Evolutionary conservation across 495 filamentous ascomycete species (phyloP), one percentile per base, ranked within the genome.

Genomic region (Aspergillus sclerotioniger): DNA sequence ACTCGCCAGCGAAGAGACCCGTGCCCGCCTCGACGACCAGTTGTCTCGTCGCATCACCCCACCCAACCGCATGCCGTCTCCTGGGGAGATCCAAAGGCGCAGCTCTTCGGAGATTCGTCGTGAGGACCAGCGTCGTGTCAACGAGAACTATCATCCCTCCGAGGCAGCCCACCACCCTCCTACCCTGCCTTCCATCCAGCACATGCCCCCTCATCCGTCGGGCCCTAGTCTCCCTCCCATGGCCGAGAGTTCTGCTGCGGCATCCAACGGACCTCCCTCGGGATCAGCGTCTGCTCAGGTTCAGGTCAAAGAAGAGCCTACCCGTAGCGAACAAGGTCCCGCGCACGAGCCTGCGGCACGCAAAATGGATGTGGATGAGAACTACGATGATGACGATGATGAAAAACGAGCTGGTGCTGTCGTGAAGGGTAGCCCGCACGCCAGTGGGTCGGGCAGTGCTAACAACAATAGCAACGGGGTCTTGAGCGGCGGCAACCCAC

Each of bases 351-450:
- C 92, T 12, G 90, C 94, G 6, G 89, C 90, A 33, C 83, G 94
- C 8, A 94, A 96, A 71, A 95, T 98, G 87, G 94, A 98, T 20
- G 88, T 98, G 44, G 94, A 98, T 67, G 93, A 98, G 71, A 86
- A 96, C 59, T 96, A 98, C 62, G 93, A 96, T 71, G 92, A 95
- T 62, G 91, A 90, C 29, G 89, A 88, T 53, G 92, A 96, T 60
- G 87, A 96, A 49, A 92, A 96, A 72, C 84, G 87, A 67, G 64
- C 67, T 37, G 61, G 54, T 47, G 60, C 63, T 29, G 72, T 58
- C 21, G 61, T 65, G 6, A 79, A 79, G 65, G 71, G 71, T 12
- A 78, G 75, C 61, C 75, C 76, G 7, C 69, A 72, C 53, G 72
- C 71, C n/a, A 77, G 70, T 59, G 67, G 64, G 15, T 51, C 71